Base-by-base conservation (phyloP, 2,329 filamentous ascomycete genomes). In the Falciphora oryzae region DNA sequence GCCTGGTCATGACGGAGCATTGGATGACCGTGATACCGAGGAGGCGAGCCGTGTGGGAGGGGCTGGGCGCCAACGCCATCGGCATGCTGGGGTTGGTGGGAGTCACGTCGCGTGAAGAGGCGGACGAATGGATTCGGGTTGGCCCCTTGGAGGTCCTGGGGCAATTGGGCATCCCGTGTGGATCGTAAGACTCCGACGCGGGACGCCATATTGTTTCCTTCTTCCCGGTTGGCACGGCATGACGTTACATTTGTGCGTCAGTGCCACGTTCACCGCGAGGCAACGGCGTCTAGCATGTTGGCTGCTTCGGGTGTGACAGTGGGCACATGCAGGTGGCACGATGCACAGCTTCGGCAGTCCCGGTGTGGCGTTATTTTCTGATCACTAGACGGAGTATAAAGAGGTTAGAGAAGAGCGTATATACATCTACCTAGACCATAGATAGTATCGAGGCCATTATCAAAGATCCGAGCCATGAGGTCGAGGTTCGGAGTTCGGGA, bases 1-100 rank as follows among this genome's bases (percentile, higher is more conserved):
- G 76, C 66, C 69, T 77, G 29, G 67, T 76, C 10, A 65, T 76
- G 62, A 74, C 73, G 8, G 65, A 65, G 27, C 63, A 70, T 7
- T 75, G 72, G 71, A 73, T 77, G 59, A 68, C 74, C 29, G 69
- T 76, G 14, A 73, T 77, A 10, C 74, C 75, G 8, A 69, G 75
- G 50, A 67, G 69, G 4, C 73, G 71, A 10, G 72, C 70, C 57
- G 68, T 68, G 31, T 62, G 61, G 10, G 68, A 71, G 56, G 71
- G 67, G 35, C 69, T 69, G 18, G 71, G 70, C 16, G 73, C 70
- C 25, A 76, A 76, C 63, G 72, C 73, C 6, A 72, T 75, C 22
- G 73, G 70, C 16, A 77, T 77, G 75, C 65, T 75, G 18, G 76
- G 75, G 1, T 65, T 77, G 44, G 53, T 63, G 10, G 28, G 29